Conservation (phyloP, 345 rosid species). For the Crucihimalaya himalaica region DNA sequence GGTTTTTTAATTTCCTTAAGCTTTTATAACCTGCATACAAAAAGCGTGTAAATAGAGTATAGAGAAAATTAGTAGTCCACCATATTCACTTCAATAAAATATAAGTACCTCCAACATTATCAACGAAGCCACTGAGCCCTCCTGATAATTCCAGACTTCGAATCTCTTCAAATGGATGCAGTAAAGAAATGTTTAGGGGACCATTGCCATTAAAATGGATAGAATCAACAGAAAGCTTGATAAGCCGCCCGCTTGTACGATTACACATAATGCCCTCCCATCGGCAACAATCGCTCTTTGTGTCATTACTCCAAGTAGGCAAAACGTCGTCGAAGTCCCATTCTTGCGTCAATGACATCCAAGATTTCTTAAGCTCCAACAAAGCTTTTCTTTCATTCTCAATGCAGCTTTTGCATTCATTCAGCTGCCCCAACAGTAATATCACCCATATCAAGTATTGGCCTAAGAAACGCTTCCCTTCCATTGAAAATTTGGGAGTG, state of each 20-base stretch:
- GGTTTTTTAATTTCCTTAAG: constrained; percentile 3
- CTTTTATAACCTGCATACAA: constrained; percentile 14
- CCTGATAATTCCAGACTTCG: not conserved
- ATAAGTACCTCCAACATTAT: not conserved
- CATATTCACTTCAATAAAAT: not conserved
- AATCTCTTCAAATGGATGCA: constrained; percentile 27
- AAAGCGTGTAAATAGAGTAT: not conserved
- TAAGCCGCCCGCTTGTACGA: not conserved
- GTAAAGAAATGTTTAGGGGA: constrained; percentile 16
- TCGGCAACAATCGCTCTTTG: constrained; percentile 7
- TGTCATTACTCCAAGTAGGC: constrained; percentile 11
- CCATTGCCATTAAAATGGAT: not conserved
- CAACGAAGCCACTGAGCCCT: not conserved
- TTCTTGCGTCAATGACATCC: not conserved
- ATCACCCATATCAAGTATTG: not conserved
- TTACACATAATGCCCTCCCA: constrained; percentile 12
- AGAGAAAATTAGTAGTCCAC: not conserved
- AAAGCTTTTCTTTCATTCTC: not conserved
- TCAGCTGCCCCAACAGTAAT: not conserved
- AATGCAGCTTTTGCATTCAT: not conserved
- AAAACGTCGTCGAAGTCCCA: not conserved
- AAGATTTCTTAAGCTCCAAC: not conserved
- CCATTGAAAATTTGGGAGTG: not conserved
- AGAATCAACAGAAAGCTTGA: not conserved
- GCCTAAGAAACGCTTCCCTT: not conserved